Evolutionary conservation across 495 filamentous ascomycete genomes (phyloP).

Genomic region (Xylaria castorea): DNA sequence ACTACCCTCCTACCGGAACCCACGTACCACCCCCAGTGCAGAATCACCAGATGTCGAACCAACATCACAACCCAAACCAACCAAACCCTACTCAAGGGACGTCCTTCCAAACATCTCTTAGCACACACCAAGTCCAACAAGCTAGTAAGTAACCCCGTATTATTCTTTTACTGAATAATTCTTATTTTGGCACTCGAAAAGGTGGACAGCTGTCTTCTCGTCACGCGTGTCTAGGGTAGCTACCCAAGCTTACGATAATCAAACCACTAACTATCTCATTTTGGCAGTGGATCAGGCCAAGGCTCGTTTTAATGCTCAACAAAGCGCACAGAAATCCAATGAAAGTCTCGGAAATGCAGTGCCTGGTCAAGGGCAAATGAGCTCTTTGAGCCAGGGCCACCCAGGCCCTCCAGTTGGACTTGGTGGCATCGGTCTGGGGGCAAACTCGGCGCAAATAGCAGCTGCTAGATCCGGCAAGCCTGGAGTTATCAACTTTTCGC

Average conservation of each 20-base stretch:
- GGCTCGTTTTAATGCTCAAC: slow-evolving; percentile 51
- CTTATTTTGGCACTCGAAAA: neutral
- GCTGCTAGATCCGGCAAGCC: slow-evolving; percentile 35
- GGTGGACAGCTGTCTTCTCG: neutral
- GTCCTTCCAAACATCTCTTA: slow-evolving; percentile 40
- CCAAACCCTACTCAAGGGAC: slow-evolving; percentile 33
- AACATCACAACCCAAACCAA: slow-evolving; percentile 36
- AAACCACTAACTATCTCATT: slow-evolving; percentile 42
- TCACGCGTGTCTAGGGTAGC: neutral
- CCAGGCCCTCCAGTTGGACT: slow-evolving; percentile 41
- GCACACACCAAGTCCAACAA: slow-evolving; percentile 39
- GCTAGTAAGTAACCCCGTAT: slow-evolving; percentile 28
- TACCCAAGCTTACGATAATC: neutral
- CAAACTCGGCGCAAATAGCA: slow-evolving; percentile 34
- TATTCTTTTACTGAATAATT: slow-evolving; percentile 14
- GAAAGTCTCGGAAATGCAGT: slow-evolving; percentile 38
- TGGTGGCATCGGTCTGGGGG: slow-evolving; percentile 41
- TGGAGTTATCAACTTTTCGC: slow-evolving; percentile 18
- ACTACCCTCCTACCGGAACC: slow-evolving; percentile 32
- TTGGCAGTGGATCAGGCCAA: slow-evolving; percentile 51
- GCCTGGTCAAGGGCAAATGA: slow-evolving; percentile 29
- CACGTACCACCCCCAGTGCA: slow-evolving; percentile 34
- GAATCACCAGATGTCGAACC: slow-evolving; percentile 35
- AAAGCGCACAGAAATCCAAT: slow-evolving; percentile 39
- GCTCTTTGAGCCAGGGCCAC: slow-evolving; percentile 30